Base-by-base conservation (phyloP, 352 stramenopile species). In the Globisporangium polare region DNA sequence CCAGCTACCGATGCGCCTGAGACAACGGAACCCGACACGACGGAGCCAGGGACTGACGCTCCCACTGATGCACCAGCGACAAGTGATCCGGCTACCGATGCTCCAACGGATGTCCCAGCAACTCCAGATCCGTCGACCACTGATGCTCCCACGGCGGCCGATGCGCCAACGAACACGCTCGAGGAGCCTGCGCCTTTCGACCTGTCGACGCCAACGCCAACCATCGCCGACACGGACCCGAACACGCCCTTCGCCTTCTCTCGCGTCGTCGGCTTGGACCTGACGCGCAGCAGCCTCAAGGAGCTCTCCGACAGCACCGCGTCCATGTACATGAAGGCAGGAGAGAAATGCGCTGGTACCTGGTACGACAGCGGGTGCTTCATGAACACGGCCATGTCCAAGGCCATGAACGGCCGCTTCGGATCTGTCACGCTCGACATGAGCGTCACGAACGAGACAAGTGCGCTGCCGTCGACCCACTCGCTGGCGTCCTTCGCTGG, bases 301-400 rank as follows among this genome's bases (percentile, higher is more conserved):
- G 45, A 9, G 13, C 29, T 62, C n/a, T 53, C 56, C 0, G 31
- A 29, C n/a, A 24, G 43, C 33, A 62, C 29, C 0, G 56, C 56
- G 13, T 55, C 22, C 12, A 52, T 55, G 43, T 62, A 62, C 31
- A 29, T 62, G 9, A 15, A 62, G 24, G 50, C 45, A 2, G 56
- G 56, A 3, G 45, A 55, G 3, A 22, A 62, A 24, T 62, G 56
- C 35, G 56, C 35, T 26, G 12, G 24, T 18, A 35, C 18, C 15
- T 49, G 43, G 20, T 46, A 24, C 31, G 45, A 54, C 3, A n/a
- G 37, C 22, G 56, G 56, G 6, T 62, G 45, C 31, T 62, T 63
- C 37, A 63, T 63, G 46, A 54, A 56, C 26, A 37, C 33, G 0
- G 46, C 57, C 7, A 56, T 63, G 46, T 29, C 31, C 46, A 63